Evolutionary conservation across 768 basidiomycete species (phyloP).

Genomic region (Panaeolus papilionaceus): DNA sequence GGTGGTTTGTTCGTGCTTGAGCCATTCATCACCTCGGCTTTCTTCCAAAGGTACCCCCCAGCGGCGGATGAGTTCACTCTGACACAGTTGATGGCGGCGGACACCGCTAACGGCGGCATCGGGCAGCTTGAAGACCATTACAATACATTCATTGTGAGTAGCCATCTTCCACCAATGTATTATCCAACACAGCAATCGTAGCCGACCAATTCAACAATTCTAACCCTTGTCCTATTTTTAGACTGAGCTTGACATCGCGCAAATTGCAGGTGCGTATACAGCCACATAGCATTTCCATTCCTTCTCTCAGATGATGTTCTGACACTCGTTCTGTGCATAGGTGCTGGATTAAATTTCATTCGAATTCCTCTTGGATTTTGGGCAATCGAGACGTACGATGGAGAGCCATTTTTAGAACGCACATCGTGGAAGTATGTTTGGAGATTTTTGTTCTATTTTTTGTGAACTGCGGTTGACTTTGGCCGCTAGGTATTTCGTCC

Average conservation of each 20-base stretch:
- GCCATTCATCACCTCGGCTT: constrained; percentile 73
- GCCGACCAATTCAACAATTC: neutral
- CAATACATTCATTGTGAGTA: constrained; percentile 78
- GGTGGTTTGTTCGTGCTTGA: constrained; percentile 80
- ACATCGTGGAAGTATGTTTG: constrained; percentile 73
- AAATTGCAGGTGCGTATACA: constrained; percentile 63
- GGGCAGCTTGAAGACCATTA: constrained; percentile 79
- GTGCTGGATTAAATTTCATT: constrained; percentile 86
- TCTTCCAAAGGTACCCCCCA: constrained; percentile 65
- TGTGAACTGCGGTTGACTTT: neutral
- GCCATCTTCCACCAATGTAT: neutral
- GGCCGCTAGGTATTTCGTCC: constrained; percentile 67
- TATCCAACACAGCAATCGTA: neutral
- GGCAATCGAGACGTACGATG: constrained; percentile 78
- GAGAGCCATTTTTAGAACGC: constrained; percentile 78
- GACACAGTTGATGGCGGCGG: constrained; percentile 67
- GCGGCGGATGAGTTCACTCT: constrained; percentile 74
- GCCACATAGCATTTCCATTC: neutral
- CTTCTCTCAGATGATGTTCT: neutral
- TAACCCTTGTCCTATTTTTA: constrained; percentile 32
- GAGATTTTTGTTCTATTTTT: neutral
- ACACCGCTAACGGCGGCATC: constrained; percentile 67
- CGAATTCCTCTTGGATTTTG: constrained; percentile 85
- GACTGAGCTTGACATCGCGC: constrained; percentile 88
- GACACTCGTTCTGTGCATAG: constrained; percentile 22